Conservation (phyloP, 1,284 basidiomycete species). For the Salmacisia buchloeana region DNA sequence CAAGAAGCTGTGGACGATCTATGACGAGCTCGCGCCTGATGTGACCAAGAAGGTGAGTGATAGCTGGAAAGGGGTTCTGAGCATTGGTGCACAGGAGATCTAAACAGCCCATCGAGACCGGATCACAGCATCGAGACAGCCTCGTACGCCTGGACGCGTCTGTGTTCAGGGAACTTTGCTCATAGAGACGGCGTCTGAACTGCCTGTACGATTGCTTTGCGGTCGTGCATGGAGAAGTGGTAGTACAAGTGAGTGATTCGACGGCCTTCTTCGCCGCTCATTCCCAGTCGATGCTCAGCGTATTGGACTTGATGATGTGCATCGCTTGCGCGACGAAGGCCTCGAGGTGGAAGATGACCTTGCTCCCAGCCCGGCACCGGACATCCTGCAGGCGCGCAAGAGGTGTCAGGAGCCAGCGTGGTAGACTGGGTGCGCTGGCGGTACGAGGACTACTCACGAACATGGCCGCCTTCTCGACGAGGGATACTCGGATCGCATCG, state of each 20-base stretch:
- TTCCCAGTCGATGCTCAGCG: slow-evolving; percentile 5
- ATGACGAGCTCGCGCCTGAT: not conserved
- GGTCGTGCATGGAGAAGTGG: not conserved
- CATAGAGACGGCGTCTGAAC: not conserved
- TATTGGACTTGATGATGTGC: slow-evolving; percentile 15
- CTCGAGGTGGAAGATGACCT: slow-evolving; percentile 48
- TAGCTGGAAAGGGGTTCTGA: not conserved
- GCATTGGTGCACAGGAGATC: too few species aligned
- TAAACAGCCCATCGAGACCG: too few species aligned
- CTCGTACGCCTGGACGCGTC: not conserved
- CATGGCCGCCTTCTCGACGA: slow-evolving; percentile 64
- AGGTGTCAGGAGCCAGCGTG: not conserved
- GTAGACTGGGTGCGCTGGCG: not conserved
- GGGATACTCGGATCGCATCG: slow-evolving; percentile 50
- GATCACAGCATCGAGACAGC: not conserved
- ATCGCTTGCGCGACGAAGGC: slow-evolving; percentile 49
- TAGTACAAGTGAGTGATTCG: not conserved
- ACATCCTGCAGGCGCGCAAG: slow-evolving; percentile 53
- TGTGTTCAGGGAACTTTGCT: not conserved
- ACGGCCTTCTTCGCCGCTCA: not conserved
- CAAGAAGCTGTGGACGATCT: not conserved
- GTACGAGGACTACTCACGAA: slow-evolving; percentile 61
- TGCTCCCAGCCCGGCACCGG: slow-evolving; percentile 38
- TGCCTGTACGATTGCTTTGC: not conserved
- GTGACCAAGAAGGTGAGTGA: not conserved